phyloP scores from a whole-genome alignment of 73 alveolate genomes.

The Symbiodinium natans region DNA sequence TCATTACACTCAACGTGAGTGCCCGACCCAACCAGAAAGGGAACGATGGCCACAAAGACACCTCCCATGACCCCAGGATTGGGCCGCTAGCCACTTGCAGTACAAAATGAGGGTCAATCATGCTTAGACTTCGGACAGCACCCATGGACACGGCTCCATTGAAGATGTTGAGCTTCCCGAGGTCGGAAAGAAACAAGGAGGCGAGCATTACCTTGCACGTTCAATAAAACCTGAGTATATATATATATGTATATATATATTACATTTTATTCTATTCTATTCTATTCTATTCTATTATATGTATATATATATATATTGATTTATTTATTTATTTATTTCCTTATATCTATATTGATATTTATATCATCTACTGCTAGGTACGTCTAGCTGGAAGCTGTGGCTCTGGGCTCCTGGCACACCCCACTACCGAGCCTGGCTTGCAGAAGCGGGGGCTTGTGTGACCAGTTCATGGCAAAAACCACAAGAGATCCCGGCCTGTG shows the following conservation, averaged over 20 bases:
- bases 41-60: slow-evolving; percentile 89
- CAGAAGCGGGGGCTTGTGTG: too few species aligned
- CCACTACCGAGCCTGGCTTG: not conserved
- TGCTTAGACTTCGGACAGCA: not conserved
- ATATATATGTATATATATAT: too few species aligned
- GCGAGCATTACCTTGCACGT: slow-evolving; percentile 24
- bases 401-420: not conserved
- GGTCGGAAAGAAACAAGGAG: slow-evolving; percentile 40
- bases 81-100: not conserved
- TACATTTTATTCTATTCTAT: too few species aligned
- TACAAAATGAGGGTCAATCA: not conserved
- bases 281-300: too few species aligned
- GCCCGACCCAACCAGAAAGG: slow-evolving; percentile 72
- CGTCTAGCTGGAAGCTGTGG: too few species aligned
- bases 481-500: not conserved
- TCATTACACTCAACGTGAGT: too few species aligned
- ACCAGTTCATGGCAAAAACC: too few species aligned
- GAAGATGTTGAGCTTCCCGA: slow-evolving; percentile 79
- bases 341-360: too few species aligned
- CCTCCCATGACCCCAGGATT: not conserved
- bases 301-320: too few species aligned
- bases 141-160: slow-evolving; percentile 85
- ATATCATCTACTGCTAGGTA: too few species aligned
- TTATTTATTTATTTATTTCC: too few species aligned
- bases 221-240: not conserved